Conservation (phyloP, 345 rosid genomes). For the Garcia nutans region DNA sequence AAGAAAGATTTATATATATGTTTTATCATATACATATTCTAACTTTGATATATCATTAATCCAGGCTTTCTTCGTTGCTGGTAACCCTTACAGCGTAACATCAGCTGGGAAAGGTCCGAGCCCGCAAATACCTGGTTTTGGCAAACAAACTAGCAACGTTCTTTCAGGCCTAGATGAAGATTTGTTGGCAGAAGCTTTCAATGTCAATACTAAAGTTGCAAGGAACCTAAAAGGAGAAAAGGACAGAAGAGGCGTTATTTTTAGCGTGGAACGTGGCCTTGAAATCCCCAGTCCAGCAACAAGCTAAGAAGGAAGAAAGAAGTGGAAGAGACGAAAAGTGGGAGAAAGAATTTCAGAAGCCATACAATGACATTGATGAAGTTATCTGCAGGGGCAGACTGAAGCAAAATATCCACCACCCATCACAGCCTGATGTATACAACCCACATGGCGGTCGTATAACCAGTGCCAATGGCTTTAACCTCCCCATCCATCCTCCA, state of each 20-base stretch:
- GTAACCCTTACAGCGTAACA: slow-evolving; percentile 31
- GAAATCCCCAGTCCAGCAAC: slow-evolving; percentile 21
- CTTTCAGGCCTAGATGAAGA: neutral
- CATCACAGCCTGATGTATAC: slow-evolving; percentile 48
- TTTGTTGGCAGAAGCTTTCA: slow-evolving; percentile 6
- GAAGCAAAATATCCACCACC: slow-evolving; percentile 42
- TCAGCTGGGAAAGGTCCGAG: too few species aligned
- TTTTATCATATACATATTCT: neutral
- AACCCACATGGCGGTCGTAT: slow-evolving; percentile 64
- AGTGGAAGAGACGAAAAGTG: neutral
- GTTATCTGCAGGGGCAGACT: slow-evolving; percentile 49
- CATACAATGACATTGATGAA: slow-evolving; percentile 56
- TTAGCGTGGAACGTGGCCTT: neutral
- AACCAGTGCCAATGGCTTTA: slow-evolving; percentile 47
- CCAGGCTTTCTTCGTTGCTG: slow-evolving; percentile 51
- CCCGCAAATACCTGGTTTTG: too few species aligned
- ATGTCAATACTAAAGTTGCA: neutral
- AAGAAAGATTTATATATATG: neutral
- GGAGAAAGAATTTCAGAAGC: neutral
- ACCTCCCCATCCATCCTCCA: slow-evolving; percentile 56
- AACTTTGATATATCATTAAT: neutral
- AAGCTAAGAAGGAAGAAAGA: neutral
- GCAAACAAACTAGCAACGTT: neutral
- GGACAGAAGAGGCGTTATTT: neutral
- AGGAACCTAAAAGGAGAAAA: neutral